Evolutionary conservation across 1,139 yeast species (phyloP).

Genomic region (Debaryomyces psychrophilus): DNA sequence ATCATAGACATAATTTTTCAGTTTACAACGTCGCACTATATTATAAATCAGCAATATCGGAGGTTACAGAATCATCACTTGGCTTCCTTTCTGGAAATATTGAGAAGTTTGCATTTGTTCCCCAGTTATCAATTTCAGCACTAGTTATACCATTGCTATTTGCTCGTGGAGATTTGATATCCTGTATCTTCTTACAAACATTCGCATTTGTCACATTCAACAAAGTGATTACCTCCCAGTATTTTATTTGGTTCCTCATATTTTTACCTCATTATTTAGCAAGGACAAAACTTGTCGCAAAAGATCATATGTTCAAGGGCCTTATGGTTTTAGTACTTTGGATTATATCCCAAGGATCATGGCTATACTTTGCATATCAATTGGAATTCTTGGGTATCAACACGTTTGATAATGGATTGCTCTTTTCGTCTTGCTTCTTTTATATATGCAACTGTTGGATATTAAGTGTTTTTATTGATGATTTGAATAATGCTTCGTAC

Average conservation of each 20-base stretch:
- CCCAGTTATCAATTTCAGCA: slow-evolving; percentile 69
- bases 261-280: slow-evolving; percentile 73
- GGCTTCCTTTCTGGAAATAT: slow-evolving; percentile 17
- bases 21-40: slow-evolving; percentile 80
- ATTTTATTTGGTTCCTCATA: slow-evolving; percentile 90
- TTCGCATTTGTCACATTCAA: slow-evolving; percentile 88
- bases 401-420: slow-evolving; percentile 65
- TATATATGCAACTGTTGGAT: slow-evolving; percentile 70
- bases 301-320: slow-evolving; percentile 29
- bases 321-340: slow-evolving; percentile 52
- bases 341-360: slow-evolving; percentile 70
- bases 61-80: slow-evolving; percentile 4
- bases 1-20: slow-evolving; percentile 94
- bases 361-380: slow-evolving; percentile 80
- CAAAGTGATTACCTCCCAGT: slow-evolving; percentile 92
- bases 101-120: slow-evolving; percentile 72
- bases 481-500: slow-evolving; percentile 19
- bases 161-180: slow-evolving; percentile 56
- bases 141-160: slow-evolving; percentile 62
- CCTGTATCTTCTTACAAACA: slow-evolving; percentile 83
- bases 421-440: slow-evolving; percentile 64
- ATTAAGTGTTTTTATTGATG: slow-evolving; percentile 59
- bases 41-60: slow-evolving; percentile 51
- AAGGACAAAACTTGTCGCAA: slow-evolving; percentile 37
- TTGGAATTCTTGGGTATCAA: slow-evolving; percentile 78